These are phyloP conservation scores for Ascochyta fabae DNA, from an alignment of 2,329 filamentous ascomycete species.

Conservation along the genomic window DNA sequence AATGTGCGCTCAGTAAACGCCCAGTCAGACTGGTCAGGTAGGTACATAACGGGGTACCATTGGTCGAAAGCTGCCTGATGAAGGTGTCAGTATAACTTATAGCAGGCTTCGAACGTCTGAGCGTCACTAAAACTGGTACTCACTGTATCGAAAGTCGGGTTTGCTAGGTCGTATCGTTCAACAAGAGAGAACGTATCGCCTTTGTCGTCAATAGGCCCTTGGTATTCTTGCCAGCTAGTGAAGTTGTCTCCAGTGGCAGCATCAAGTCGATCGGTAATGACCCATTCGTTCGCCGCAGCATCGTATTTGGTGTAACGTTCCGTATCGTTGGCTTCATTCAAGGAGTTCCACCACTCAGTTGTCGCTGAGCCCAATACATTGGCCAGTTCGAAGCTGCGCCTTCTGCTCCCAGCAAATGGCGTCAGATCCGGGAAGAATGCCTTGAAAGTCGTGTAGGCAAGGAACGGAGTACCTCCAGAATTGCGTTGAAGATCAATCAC, in stretches of 20 bases:
- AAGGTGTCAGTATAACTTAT: not conserved
- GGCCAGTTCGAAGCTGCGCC: conserved; percentile 49
- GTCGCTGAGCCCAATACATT: conserved; percentile 13
- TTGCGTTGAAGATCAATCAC: conserved; percentile 68
- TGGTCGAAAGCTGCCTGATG: conserved; percentile 17
- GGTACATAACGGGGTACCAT: conserved; percentile 10
- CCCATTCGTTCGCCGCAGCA: conserved; percentile 16
- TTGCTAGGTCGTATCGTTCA: conserved; percentile 19
- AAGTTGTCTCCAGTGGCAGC: conserved; percentile 39
- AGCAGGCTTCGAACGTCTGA: not conserved
- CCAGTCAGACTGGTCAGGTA: conserved; percentile 4
- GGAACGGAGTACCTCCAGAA: conserved; percentile 55
- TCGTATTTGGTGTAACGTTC: conserved; percentile 5
- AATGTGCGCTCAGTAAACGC: conserved; percentile 1
- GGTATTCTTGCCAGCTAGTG: conserved; percentile 50
- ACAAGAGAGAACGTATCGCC: conserved; percentile 23
- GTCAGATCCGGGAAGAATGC: conserved; percentile 55
- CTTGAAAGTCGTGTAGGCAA: conserved; percentile 50
- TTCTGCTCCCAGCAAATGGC: conserved; percentile 52
- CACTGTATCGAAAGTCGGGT: conserved; percentile 7
- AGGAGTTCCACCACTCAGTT: conserved; percentile 9
- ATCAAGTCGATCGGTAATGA: conserved; percentile 22
- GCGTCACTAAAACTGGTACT: not conserved
- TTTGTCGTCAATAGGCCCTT: conserved; percentile 22
- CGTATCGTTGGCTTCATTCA: conserved; percentile 6